A percentile compares a stretch with the other conserved stretches of the same genome.
Conservation (phyloP, 768 basidiomycete species). For the Mycena kentingensis region DNA sequence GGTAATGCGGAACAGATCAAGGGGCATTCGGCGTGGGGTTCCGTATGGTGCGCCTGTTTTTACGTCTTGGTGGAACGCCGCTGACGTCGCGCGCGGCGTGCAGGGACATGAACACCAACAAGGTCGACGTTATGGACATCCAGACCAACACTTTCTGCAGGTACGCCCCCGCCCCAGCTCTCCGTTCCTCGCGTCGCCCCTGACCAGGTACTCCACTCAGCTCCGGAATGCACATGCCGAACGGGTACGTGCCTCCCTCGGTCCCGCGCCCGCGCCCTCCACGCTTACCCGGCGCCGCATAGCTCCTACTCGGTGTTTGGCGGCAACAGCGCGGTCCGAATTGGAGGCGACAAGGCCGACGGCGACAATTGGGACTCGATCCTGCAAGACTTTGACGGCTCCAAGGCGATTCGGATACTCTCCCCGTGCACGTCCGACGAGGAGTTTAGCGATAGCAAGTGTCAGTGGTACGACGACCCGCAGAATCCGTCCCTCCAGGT, state of each 20-base stretch:
- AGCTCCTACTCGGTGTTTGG: slow-evolving; percentile 71
- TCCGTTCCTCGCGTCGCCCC: too few species aligned
- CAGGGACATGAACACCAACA: slow-evolving; percentile 65
- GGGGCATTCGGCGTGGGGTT: slow-evolving; percentile 63
- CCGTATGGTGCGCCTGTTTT: slow-evolving; percentile 28
- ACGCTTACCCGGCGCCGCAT: not conserved
- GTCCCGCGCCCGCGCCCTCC: not conserved
- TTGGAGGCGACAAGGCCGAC: slow-evolving; percentile 60
- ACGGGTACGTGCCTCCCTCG: too few species aligned
- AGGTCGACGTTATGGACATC: slow-evolving; percentile 69
- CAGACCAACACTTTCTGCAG: slow-evolving; percentile 77
- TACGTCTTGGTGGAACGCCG: not conserved
- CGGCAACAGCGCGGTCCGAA: slow-evolving; percentile 75
- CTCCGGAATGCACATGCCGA: slow-evolving; percentile 82
- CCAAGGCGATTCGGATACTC: slow-evolving; percentile 76
- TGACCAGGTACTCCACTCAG: too few species aligned
- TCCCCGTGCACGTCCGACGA: slow-evolving; percentile 63
- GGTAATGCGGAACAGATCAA: slow-evolving; percentile 59
- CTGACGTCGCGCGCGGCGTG: not conserved
- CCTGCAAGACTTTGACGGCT: slow-evolving; percentile 81
- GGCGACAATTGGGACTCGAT: slow-evolving; percentile 59
- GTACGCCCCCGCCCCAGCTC: too few species aligned
- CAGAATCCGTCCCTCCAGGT: slow-evolving; percentile 39
- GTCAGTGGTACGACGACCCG: slow-evolving; percentile 73
- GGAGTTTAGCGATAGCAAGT: slow-evolving; percentile 50